A percentile compares a stretch with the other conserved stretches of the same genome.
Evolutionary conservation across 1,139 yeast genomes (phyloP).

Genomic region (Arxiozyma heterogenica): DNA sequence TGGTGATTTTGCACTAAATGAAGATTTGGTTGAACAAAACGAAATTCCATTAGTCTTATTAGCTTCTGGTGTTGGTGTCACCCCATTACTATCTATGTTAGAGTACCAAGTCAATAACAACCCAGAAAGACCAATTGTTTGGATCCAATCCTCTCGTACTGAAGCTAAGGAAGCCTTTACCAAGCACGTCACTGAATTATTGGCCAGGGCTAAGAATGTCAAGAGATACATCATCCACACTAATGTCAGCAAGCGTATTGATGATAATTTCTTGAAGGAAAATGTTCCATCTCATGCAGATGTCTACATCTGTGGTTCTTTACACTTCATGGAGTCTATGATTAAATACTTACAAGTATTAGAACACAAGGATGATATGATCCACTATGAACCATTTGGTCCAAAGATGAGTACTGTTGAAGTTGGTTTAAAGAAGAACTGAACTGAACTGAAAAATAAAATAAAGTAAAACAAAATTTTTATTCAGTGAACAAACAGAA

Average conservation of each 20-base stretch:
- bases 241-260: conserved; percentile 19
- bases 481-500: not conserved
- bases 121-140: conserved; percentile 25
- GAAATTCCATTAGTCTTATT: conserved; percentile 38
- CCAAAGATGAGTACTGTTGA: conserved; percentile 28
- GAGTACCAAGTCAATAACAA: conserved; percentile 30
- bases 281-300: conserved; percentile 24
- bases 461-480: too few species aligned
- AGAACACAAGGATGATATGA: conserved; percentile 17
- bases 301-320: conserved; percentile 27
- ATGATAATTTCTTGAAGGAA: conserved; percentile 17
- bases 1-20: conserved; percentile 42
- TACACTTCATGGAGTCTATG: conserved; percentile 25
- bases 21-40: conserved; percentile 14
- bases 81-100: conserved; percentile 50
- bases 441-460: not conserved
- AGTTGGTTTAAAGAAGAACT: conserved; percentile 10
- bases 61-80: conserved; percentile 62
- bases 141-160: conserved; percentile 27
- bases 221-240: conserved; percentile 19
- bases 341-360: conserved; percentile 16
- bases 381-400: conserved; percentile 30
- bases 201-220: conserved; percentile 11
- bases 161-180: conserved; percentile 22
- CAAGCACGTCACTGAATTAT: conserved; percentile 16